Evolutionary conservation across 2,329 filamentous ascomycete species (phyloP), one percentile per base, ranked within the genome.

Genomic region (Ascochyta lentis): DNA sequence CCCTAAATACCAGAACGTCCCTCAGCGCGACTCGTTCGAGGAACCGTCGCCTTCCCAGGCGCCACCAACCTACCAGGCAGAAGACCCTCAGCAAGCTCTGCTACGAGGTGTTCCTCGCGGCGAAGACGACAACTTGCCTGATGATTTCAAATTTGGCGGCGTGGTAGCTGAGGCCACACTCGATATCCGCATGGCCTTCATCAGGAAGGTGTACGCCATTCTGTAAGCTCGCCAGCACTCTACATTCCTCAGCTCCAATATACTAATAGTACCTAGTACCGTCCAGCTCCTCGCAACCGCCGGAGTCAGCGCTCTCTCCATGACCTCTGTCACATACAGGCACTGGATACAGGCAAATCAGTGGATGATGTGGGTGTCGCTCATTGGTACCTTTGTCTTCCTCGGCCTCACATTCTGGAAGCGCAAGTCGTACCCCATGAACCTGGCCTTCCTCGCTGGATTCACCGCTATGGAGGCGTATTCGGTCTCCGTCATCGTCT

Each of bases 91-190:
- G 57, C 81, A 82, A 67, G 82, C 84, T 22, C 82, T 90, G 37
- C 84, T 90, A 54, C 84, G 84, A 59, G 89, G 83, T 48, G 74
- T 77, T 40, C 87, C 91, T 47, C 87, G 93, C 68, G 84, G 83
- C 73, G 93, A 93, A 77, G 87, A 93, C 72, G 94, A 97, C 78
- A 96, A 97, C 71, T 75, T 98, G 40, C 94, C 94, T 1, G 94
- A 98, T 80, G 94, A 98, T 78, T 98, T 98, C 86, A 98, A 97
- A 84, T 98, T 96, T 73, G 95, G 94, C 67, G 93, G 92, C 59
- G 92, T 89, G 16, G 93, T 98, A 56, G 89, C 93, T 64, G 95
- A 98, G 81, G 94, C 91, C 42, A 96, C 93, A 19, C 83, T 98
- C 72, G 92, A 96, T 71, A 96, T 99, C 74, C 90, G 94, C 67